Percentiles rank a stretch among this genome's conserved stretches.
Conservation (phyloP, 352 stramenopile species). For the Globisporangium canariense region DNA sequence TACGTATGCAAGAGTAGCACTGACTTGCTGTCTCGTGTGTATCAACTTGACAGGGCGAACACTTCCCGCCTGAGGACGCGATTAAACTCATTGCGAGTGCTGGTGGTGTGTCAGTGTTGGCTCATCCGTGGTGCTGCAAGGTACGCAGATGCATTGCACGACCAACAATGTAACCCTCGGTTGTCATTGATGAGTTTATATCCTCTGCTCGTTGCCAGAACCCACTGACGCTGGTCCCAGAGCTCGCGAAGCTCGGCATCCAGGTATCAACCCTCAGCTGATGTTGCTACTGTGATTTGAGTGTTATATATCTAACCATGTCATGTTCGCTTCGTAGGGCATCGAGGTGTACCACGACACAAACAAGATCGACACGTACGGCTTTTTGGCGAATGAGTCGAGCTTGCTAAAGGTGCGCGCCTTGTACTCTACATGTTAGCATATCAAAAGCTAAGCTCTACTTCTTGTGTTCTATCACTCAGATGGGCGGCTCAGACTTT, state of each 20-base stretch:
- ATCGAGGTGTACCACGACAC: constrained; percentile 82
- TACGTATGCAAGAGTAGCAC: too few species aligned
- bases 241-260: constrained; percentile 71
- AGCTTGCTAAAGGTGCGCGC: constrained; percentile 54
- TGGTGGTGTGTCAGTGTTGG: constrained; percentile 78
- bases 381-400: constrained; percentile 66
- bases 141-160: constrained; percentile 17
- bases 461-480: constrained; percentile 3
- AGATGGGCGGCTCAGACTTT: constrained; percentile 84
- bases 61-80: constrained; percentile 82
- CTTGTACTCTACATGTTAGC: background rate
- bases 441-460: background rate
- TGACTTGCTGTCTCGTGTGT: background rate
- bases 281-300: background rate
- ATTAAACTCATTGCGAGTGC: constrained; percentile 84
- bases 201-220: constrained; percentile 29
- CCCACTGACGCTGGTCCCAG: constrained; percentile 59
- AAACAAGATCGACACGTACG: constrained; percentile 83
- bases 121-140: constrained; percentile 85
- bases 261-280: constrained; percentile 32
- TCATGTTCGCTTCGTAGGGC: constrained; percentile 30
- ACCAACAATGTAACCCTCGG: background rate
- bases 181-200: background rate
- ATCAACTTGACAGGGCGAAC: constrained; percentile 45
- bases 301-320: background rate